Evolutionary conservation across 768 basidiomycete genomes (phyloP), one percentile per base, ranked within the genome.

Genomic region (Neoboletus subvelutipes): DNA sequence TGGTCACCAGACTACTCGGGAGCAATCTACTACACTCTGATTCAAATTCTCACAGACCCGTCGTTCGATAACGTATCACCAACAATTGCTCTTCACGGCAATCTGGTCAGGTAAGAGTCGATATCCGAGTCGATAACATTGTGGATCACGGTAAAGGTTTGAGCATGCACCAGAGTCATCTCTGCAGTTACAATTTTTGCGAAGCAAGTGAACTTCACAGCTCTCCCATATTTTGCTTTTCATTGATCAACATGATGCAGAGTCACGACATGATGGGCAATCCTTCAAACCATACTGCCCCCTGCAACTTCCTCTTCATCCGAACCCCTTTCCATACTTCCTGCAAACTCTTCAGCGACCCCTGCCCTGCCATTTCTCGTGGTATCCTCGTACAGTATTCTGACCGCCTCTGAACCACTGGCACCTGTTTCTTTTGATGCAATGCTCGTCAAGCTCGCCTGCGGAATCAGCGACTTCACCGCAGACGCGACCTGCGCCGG

Each of bases 401-500:
- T 67, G 9, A 75, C 69, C 13, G 74, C 73, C 18, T 81, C 78
- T 4, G 75, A 77, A 5, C 70, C 61, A 1, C n/a, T n/a, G n/a
- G n/a, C n/a, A n/a, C 78, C 78, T 0, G 81, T 81, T 64, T 80
- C 79, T 49, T 54, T 57, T 5, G 37, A 58, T 2, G 79, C 78
- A 5, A 86, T 70, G 1, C 82, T 84, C 10, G 83, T 80, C 50
- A 88, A 67, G 37, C 81, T 84, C 8, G 82, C 84, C 11, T 81
- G 80, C 1, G 87, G 84, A 11, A 88, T 80, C 58, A 84, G 70
- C 31, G 83, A 76, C 59, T 78, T 77, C 47, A 90, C 83, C 1
- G 87, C 88, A 18, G 75, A 76, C 3, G 88, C 86, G 1, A 90
- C 73, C 37, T 86, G 83, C 40, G 74, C 71, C 17, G 84, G 76